Evolutionary conservation across 441 rosid genomes (phyloP), one percentile per base, ranked within the genome.

Genomic region (Aquilaria agallochum): DNA sequence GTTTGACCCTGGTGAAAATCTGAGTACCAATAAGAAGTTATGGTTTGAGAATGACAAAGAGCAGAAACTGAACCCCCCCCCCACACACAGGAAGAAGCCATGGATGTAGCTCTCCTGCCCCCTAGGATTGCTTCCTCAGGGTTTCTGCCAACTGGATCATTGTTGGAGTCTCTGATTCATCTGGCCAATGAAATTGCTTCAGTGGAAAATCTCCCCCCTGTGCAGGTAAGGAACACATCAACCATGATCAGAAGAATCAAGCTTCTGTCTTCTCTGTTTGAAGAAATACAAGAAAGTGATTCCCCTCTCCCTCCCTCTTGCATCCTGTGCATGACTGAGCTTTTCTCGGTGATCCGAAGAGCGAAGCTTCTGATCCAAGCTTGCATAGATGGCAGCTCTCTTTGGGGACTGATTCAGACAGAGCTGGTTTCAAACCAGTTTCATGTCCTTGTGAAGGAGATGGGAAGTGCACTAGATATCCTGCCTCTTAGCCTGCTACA

Each of bases 381-480:
- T 1, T 82, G 87, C 79, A 76, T 50, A 44, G 77, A 79, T 51
- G 74, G 83, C 1, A 87, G 94, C 74, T 76, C 59, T 36, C 70
- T 87, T 6, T 82, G 88, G 90, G 55, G 74, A 36, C 69, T 87
- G 8, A 31, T 73, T 10, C 88, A 76, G 63, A 74, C 77, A 2
- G 72, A 80, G 13, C 20, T 50, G 3, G 9, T 82, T 32, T 84
- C 94, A 2, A 74, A 74, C 56, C 86, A 81, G 46, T 87, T 84
- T 32, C 64, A 73, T 60, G 78, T 69, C 12, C 60, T 81, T 5
- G 85, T 72, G 66, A 87, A 78, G 78, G 90, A 87, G 53, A 84
- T 81, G 84, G 87, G 86, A 4, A 72, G 78, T 31, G 86, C 87
- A 30, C 80, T 87, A 2, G 95, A 87, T 66, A 85, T 87, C 63